Percentiles rank a stretch among this genome's conserved stretches.
phyloP scores from a whole-genome alignment of 2,329 filamentous ascomycete species.

The Beauveria varroae region DNA sequence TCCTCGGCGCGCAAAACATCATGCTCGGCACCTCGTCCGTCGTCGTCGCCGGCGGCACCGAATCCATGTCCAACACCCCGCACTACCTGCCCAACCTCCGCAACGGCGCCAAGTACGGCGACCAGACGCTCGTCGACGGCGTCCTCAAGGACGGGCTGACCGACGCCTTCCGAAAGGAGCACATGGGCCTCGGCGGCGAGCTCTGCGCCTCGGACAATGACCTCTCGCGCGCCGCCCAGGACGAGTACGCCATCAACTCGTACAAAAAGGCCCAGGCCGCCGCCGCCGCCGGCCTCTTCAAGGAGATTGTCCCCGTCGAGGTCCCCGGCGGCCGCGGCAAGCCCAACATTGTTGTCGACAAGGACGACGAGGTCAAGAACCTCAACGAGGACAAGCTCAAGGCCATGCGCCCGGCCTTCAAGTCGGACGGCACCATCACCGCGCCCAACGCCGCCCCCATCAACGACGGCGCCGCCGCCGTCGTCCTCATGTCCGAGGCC shows the following conservation, averaged over 20 bases:
- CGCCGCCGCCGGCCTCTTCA: conserved; percentile 73
- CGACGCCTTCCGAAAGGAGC: conserved; percentile 90
- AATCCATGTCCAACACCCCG: conserved; percentile 97
- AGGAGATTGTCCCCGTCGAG: conserved; percentile 85
- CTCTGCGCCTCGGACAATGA: conserved; percentile 81
- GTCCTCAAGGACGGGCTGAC: conserved; percentile 91
- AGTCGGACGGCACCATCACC: conserved; percentile 81
- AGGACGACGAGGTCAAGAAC: conserved; percentile 96
- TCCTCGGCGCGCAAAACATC: conserved; percentile 93
- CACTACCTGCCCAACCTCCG: conserved; percentile 90
- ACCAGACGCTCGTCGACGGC: conserved; percentile 82
- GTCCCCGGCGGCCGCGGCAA: conserved; percentile 86
- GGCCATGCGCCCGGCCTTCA: conserved; percentile 76
- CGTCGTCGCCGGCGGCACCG: conserved; percentile 87
- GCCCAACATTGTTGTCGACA: conserved; percentile 69
- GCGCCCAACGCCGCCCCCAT: conserved; percentile 94
- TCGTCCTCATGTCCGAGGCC: conserved; percentile 89
- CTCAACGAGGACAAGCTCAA: conserved; percentile 78
- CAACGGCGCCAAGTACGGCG: conserved; percentile 85
- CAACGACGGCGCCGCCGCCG: conserved; percentile 86
- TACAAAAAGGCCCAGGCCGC: conserved; percentile 92
- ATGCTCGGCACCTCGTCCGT: conserved; percentile 91
- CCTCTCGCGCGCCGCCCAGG: conserved; percentile 78
- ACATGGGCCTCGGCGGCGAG: conserved; percentile 92
- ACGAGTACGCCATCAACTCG: conserved; percentile 89